Conservation (phyloP, 495 filamentous ascomycete genomes). For the Monascus purpureus region DNA sequence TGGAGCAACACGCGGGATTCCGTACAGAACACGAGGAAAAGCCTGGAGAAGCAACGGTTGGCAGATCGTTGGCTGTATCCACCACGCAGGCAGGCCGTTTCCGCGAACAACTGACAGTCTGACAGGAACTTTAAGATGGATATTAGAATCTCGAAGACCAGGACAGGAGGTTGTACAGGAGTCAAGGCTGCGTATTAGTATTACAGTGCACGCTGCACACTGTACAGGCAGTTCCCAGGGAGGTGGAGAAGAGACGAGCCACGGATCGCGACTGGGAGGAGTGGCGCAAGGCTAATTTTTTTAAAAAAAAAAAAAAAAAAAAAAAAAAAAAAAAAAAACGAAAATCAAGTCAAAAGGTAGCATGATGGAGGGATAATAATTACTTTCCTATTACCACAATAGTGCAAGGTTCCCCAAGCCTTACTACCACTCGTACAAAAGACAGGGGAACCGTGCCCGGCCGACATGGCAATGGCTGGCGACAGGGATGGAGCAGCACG, state of each 20-base stretch:
- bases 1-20: slow-evolving; percentile 4
- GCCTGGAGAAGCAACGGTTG: no score
- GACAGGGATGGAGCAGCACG: slow-evolving; percentile 2
- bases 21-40: neutral
- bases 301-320: no score
- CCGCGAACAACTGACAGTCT: no score
- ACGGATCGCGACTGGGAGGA: slow-evolving; percentile 10
- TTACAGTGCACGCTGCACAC: no score
- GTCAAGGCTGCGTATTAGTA: no score
- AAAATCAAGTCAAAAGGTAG: no score
- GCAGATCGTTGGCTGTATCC: no score
- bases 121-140: no score
- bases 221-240: no score
- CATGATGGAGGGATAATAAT: slow-evolving; percentile 8
- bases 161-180: neutral
- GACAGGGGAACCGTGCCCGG: neutral
- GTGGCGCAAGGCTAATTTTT: slow-evolving; percentile 15
- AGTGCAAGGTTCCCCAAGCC: slow-evolving; percentile 5
- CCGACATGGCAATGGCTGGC: slow-evolving; percentile 9
- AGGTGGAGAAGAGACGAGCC: slow-evolving; percentile 13
- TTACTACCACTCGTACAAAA: neutral
- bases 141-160: no score
- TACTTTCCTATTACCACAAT: slow-evolving; percentile 4
- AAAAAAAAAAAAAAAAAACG: no score
- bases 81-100: no score